Evolutionary conservation across 164 flowering plant genomes (phyloP).

Genomic region (Echeveria elegans): DNA sequence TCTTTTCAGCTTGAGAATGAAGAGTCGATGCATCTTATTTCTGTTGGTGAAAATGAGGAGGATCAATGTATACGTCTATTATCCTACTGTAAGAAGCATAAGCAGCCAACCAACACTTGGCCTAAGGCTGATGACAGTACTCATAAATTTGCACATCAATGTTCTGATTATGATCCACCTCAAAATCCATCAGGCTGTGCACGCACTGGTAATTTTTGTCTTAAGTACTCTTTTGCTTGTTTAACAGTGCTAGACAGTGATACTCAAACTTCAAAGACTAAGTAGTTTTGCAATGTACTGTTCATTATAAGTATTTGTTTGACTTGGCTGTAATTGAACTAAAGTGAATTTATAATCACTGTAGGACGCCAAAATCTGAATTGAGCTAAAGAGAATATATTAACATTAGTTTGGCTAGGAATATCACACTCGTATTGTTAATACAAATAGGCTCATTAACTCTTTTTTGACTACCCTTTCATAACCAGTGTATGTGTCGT

Average conservation of each 20-base stretch:
- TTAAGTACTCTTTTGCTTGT: background rate
- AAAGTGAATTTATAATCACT: background rate
- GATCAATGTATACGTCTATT: constrained; percentile 82
- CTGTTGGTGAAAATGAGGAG: constrained; percentile 79
- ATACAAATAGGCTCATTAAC: too few relatives aligned
- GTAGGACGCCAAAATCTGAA: too few relatives aligned
- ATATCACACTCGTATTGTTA: too few relatives aligned
- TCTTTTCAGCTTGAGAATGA: constrained; percentile 74
- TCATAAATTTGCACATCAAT: constrained; percentile 22
- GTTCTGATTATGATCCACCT: constrained; percentile 57
- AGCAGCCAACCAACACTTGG: constrained; percentile 62
- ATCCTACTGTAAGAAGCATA: constrained; percentile 93
- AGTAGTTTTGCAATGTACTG: background rate
- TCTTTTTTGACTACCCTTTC: too few relatives aligned
- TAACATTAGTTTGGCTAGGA: too few relatives aligned
- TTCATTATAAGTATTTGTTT: too few relatives aligned
- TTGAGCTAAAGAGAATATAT: too few relatives aligned
- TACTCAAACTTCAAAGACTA: background rate
- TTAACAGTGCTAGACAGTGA: background rate
- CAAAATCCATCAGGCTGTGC: constrained; percentile 94
- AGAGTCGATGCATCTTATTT: constrained; percentile 58
- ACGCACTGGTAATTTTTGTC: constrained; percentile 68
- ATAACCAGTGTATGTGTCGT: too few relatives aligned
- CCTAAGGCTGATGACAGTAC: constrained; percentile 32
- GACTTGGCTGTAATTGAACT: background rate